Conservation (phyloP, 345 rosid genomes). For the Laguncularia racemosa region DNA sequence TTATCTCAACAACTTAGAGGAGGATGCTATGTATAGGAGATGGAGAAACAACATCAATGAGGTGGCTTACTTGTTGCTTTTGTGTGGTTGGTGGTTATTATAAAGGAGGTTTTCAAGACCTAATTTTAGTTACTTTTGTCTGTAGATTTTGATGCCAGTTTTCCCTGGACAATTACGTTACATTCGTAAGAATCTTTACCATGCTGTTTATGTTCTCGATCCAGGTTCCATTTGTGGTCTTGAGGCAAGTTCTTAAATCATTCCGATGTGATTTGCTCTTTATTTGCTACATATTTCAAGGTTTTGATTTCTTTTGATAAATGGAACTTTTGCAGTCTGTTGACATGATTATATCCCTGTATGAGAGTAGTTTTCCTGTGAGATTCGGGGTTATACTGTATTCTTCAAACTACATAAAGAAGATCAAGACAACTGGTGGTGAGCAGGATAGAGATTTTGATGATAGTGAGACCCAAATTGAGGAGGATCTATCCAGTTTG, state of each 20-base stretch:
- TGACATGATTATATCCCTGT: conserved; percentile 59
- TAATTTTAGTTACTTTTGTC: conserved; percentile 14
- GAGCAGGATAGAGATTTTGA: conserved; percentile 27
- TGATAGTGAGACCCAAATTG: conserved; percentile 33
- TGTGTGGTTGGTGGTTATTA: too few species aligned
- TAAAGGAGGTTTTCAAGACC: not conserved
- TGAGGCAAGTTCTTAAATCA: conserved; percentile 49
- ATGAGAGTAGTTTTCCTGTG: conserved; percentile 77
- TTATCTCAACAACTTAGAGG: conserved; percentile 94
- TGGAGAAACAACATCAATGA: conserved; percentile 94
- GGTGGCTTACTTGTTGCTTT: conserved; percentile 26
- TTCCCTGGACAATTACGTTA: conserved; percentile 95
- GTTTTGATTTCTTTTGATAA: conserved; percentile 14
- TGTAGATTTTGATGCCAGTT: conserved; percentile 94
- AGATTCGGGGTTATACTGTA: conserved; percentile 90
- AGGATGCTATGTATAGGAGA: conserved; percentile 89
- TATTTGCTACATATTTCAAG: conserved; percentile 4
- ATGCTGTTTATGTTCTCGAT: conserved; percentile 92
- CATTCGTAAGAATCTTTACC: conserved; percentile 88
- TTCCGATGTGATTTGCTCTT: conserved; percentile 7
- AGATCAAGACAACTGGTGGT: conserved; percentile 50
- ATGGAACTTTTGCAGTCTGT: conserved; percentile 53
- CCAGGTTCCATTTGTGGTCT: conserved; percentile 85
- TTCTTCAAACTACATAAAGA: conserved; percentile 59
- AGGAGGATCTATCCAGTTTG: conserved; percentile 81